Evolutionary conservation across 257 asterid genomes (phyloP), one percentile per base, ranked within the genome.

Genomic region (Gynochthodes officinalis): DNA sequence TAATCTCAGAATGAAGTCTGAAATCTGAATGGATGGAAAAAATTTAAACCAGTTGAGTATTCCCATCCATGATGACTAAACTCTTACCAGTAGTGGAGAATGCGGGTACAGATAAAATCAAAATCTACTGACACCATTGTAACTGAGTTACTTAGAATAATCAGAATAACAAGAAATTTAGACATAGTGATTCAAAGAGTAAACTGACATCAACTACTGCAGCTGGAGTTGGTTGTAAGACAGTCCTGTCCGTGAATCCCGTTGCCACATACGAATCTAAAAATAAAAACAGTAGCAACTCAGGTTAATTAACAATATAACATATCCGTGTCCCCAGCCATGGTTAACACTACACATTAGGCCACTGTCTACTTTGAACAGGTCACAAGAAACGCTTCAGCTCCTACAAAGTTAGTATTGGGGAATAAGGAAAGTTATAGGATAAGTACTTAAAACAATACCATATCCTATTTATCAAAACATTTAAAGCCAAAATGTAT

Each of bases 191-290:
- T 69, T 37, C 33, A 67, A 76, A 73, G 57, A 64, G 82, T 32
- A 64, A 76, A 84, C 96, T 77, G 49, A 93, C 98, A 87, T 95
- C 99, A 76, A 95, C 86, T 67, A 96, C 97, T 40, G 99, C 99
- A n/a, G 96, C 99, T 15, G 95, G 98, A 72, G 82, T 86, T 69
- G 99, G 95, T 78, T 95, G 99, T 87, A 95, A 79, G 54, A 88
- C 83, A 77, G 99, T 92, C 88, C 96, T 84, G 77, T 92, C 95
- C 89, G 84, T 64, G 99, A 86, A 79, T 90, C 96, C 55, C 91
- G 87, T 84, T 95, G 99, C 86, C 90, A 92, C 98, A 95, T 95
- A 75, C 97, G 97, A 80, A 84, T 81, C 97, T 93, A 89, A 82
- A 89, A 82, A 75, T 72, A 77, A 77, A 62, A 68, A 23, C 69